Evolutionary conservation across 1,139 yeast genomes (phyloP).

Genomic region (Trichomonascaceae sp.): DNA sequence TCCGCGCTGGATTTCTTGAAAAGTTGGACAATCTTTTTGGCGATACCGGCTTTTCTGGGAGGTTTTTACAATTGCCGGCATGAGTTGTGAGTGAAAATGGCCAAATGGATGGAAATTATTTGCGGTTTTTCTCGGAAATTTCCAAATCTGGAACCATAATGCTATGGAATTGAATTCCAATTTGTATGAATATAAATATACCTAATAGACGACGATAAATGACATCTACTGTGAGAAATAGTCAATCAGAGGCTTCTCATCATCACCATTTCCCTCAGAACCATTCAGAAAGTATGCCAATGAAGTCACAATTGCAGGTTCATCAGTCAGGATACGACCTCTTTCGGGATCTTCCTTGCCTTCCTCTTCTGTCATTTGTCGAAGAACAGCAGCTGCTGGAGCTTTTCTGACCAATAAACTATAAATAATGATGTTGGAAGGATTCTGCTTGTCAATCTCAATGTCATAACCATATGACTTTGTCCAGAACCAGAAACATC

Average conservation of each 20-base stretch:
- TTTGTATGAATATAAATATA: too few relatives aligned
- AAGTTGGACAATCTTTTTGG: too few relatives aligned
- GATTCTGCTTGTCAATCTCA: not conserved
- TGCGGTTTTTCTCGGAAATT: too few relatives aligned
- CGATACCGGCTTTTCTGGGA: too few relatives aligned
- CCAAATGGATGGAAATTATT: too few relatives aligned
- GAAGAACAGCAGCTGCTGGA: not conserved
- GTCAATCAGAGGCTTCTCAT: not conserved
- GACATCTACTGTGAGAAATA: not conserved
- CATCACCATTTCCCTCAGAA: not conserved
- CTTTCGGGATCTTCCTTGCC: not conserved
- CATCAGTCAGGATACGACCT: not conserved
- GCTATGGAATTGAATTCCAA: too few relatives aligned
- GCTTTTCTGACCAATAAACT: not conserved
- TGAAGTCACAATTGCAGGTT: not conserved
- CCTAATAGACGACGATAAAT: not conserved
- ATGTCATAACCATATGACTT: not conserved
- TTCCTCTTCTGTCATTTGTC: not conserved
- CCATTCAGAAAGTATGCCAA: not conserved
- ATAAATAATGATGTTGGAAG: not conserved
- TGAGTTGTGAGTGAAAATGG: too few relatives aligned
- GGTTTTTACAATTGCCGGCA: too few relatives aligned
- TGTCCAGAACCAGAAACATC: not conserved
- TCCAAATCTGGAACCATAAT: too few relatives aligned
- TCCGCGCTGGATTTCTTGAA: too few relatives aligned